phyloP scores from a whole-genome alignment of 768 basidiomycete genomes.

The Termitomyces eurrhizus region DNA sequence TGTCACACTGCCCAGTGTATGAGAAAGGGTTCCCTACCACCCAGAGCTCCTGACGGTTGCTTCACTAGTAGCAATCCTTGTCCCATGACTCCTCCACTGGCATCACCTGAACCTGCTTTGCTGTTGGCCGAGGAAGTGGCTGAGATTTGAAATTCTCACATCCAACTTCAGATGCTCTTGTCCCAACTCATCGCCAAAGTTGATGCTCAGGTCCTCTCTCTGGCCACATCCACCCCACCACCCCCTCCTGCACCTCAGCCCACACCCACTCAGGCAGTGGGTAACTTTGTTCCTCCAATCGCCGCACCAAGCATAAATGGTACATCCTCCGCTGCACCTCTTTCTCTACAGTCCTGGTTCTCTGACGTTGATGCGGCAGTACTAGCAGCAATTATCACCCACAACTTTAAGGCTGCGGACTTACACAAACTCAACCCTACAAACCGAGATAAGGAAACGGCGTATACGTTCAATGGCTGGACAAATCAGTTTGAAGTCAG shows the following conservation, averaged over 20 bases:
- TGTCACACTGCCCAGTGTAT: neutral
- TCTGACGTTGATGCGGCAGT: too few species aligned
- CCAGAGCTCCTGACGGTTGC: neutral
- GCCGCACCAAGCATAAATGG: too few species aligned
- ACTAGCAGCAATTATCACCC: too few species aligned
- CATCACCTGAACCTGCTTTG: neutral
- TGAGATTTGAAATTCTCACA: neutral
- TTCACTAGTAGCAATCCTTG: neutral
- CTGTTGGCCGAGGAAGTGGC: neutral
- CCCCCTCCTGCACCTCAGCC: too few species aligned
- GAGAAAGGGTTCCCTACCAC: neutral
- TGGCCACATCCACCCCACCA: neutral
- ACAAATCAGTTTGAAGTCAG: too few species aligned
- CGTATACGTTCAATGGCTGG: too few species aligned
- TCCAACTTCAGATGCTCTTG: neutral
- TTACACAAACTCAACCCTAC: too few species aligned
- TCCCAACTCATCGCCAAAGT: neutral
- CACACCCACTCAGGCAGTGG: too few species aligned
- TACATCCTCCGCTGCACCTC: too few species aligned
- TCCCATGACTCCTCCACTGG: neutral
- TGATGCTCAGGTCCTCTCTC: neutral
- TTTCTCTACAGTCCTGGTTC: neutral
- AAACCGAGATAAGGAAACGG: too few species aligned
- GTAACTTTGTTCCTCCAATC: too few species aligned
- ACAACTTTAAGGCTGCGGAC: too few species aligned